Base-by-base conservation (phyloP, 2,329 filamentous ascomycete species). In the Verticillium nubilum region DNA sequence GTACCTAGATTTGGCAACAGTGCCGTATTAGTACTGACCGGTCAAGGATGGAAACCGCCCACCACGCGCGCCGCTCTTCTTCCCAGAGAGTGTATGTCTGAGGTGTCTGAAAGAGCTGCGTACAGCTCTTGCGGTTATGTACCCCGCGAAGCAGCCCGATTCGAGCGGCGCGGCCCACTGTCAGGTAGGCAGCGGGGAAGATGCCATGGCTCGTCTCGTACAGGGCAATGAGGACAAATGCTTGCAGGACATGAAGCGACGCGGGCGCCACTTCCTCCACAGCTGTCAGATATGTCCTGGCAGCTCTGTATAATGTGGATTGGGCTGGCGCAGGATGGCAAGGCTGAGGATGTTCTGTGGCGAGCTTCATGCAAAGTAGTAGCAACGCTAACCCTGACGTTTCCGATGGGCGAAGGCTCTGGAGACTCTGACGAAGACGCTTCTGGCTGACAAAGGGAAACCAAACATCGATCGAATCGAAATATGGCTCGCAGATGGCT, bases 121-220 rank as follows among this genome's bases (percentile, higher is more conserved):
- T 65, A 10, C 67, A 64, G 29, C 65, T 62, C 4, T 66, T 61
- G 6, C 67, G 64, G 59, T 70, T 68, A 42, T 68, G 67, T 2
- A 65, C 35, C 6, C 64, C 64, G 56, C 64, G 64, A n/a, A 66
- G 27, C 5, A 61, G 52, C 2, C 59, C 62, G 1, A 67, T 60
- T 25, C 65, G 42, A 2, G 66, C 64, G 2, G 65, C 64, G 10
- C 59, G 61, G 5, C 71, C 68, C 10, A 69, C 59, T 1, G 65
- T 68, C 27, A 73, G 56, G 53, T 70, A 74, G 0, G 67, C 72
- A 1, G 69, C 66, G 1, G 73, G 72, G 26, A 70, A 72, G 35
- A 74, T 68, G 10, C 65, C 71, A 47, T 74, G 71, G 2, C 69
- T 67, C n/a, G 73, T 63, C 63, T 74, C 72, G 59, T 73, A 74